Evolutionary conservation across 2,329 filamentous ascomycete genomes (phyloP).

Genomic region (Ophiostoma ips): DNA sequence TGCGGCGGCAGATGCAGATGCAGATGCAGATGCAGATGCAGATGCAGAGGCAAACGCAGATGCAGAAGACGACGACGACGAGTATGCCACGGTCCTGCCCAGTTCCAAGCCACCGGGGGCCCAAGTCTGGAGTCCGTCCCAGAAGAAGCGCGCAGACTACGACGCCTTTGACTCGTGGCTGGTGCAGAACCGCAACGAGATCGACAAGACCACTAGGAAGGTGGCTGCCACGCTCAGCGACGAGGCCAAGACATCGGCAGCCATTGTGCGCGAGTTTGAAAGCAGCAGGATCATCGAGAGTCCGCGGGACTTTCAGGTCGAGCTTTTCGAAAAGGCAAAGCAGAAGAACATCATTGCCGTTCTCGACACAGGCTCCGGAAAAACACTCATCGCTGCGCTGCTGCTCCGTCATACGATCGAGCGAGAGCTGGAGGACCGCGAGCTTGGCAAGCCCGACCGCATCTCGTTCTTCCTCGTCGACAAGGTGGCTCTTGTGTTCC

Average conservation of each 20-base stretch:
- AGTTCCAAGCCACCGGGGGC: not conserved
- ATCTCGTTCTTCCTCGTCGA: constrained; percentile 83
- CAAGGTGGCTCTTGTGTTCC: constrained; percentile 78
- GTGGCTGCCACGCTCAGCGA: constrained; percentile 16
- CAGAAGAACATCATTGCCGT: constrained; percentile 80
- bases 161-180: constrained; percentile 34
- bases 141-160: constrained; percentile 36
- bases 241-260: constrained; percentile 20
- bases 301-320: constrained; percentile 80
- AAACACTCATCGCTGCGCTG: constrained; percentile 88
- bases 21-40: not conserved
- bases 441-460: constrained; percentile 42
- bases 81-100: not conserved
- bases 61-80: not conserved
- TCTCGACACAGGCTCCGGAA: constrained; percentile 85
- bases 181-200: constrained; percentile 23
- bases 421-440: constrained; percentile 59
- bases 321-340: constrained; percentile 82
- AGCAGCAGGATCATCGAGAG: constrained; percentile 50
- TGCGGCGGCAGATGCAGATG: not conserved
- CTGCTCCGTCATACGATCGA: constrained; percentile 65
- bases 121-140: constrained; percentile 19
- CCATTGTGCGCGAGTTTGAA: constrained; percentile 24
- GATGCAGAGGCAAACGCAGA: not conserved
- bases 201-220: constrained; percentile 14